Evolutionary conservation across 306 rosid species (phyloP).

Genomic region (Vicia villosa): DNA sequence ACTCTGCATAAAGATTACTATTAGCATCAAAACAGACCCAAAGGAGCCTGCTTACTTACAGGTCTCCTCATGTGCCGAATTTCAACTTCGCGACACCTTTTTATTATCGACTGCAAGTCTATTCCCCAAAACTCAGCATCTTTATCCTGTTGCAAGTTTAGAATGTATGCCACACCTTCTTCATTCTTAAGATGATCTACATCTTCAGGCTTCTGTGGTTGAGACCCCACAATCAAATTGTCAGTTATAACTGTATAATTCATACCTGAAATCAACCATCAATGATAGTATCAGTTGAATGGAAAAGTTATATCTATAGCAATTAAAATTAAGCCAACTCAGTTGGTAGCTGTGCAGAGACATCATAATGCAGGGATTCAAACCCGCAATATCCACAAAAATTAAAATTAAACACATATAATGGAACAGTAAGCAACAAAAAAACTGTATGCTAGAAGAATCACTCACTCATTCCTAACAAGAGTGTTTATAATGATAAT

Average conservation of each 20-base stretch:
- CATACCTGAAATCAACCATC: constrained; percentile 74
- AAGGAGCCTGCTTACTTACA: constrained; percentile 43
- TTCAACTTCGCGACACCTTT: constrained; percentile 59
- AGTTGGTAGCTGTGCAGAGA: too few relatives aligned
- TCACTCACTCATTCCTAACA: not conserved
- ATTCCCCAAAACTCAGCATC: constrained; percentile 89
- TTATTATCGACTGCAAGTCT: constrained; percentile 61
- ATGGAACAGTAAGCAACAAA: constrained; percentile 27
- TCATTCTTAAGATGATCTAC: constrained; percentile 68
- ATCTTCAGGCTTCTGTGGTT: constrained; percentile 91
- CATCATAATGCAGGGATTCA: too few relatives aligned
- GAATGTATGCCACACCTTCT: constrained; percentile 82
- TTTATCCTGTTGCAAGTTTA: constrained; percentile 90
- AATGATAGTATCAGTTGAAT: constrained; percentile 29
- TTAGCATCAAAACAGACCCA: not conserved
- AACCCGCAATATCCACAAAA: constrained; percentile 46
- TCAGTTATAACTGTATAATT: constrained; percentile 80
- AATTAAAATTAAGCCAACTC: too few relatives aligned
- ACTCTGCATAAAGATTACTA: constrained; percentile 8
- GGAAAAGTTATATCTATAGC: too few relatives aligned
- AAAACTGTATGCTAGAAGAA: not conserved
- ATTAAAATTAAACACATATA: not conserved
- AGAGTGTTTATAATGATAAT: not conserved
- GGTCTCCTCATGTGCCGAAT: constrained; percentile 84
- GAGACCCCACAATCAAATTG: constrained; percentile 84